Base-by-base conservation (phyloP, 805 yeast genomes). In the Lachancea mirantina region DNA sequence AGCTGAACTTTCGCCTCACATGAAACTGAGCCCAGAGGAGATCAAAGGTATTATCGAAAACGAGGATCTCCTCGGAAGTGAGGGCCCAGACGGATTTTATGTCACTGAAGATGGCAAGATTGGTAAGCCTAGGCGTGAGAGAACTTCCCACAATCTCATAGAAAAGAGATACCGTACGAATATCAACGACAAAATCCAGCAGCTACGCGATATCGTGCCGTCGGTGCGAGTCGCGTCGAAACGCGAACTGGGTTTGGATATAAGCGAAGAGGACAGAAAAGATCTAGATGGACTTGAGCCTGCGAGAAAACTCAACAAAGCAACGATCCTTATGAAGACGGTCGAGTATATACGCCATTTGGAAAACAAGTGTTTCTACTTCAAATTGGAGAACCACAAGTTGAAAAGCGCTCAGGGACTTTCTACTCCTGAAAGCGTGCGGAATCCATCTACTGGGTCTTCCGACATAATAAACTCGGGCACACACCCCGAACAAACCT, bases 271-370 rank as follows among this genome's bases (percentile, higher is more conserved):
- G 37, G 81, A 75, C 42, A 80, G 66, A 26, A 66, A 59, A 26
- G 51, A 75, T 41, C 59, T 82, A 46, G 89, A 82, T 52, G 89
- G 89, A 2, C 63, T 82, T 37, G 71, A 74, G 29, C 88, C 89
- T 0, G 89, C 94, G 4, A 68, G 73, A 41, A 82, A 82, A 46
- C 62, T 82, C 41, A 82, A 81, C 55, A 82, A 82, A 51, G 92
- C 89, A 2, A 75, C 83, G 10, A 80, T 82, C 29, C 61, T 82
- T 39, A 65, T 81, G 17, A 82, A 82, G 47, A 84, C 89, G 1
- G 75, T 82, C 3, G 92, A 82, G 52, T 82, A 82, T 49, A 81
- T 82, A 42, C 73, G 70, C 43, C 88, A 81, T 55, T 64, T 82
- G 53, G 87, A 82, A 43, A 55, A 57, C 40, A 79, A 78, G 47